These are phyloP conservation scores for Umbelopsis sp. DNA, from an alignment of 192 early-diverging fungal species.

Conservation along the genomic window DNA sequence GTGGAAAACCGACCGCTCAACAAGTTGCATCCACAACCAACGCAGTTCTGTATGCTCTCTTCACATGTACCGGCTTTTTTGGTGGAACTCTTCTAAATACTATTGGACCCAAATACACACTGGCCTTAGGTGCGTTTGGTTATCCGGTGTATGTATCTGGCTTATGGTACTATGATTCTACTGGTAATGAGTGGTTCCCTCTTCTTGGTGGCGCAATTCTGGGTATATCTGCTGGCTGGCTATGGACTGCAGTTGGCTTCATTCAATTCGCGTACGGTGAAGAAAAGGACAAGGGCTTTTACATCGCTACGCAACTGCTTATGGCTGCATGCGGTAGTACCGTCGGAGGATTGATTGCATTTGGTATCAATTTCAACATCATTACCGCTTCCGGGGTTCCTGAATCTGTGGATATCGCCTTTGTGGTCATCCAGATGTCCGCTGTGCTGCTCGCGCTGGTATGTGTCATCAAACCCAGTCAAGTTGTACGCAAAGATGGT, in stretches of 20 bases:
- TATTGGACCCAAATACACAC: slow-evolving; percentile 1
- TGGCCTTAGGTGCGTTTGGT: slow-evolving; percentile 9
- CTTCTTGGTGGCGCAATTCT: slow-evolving; percentile 5
- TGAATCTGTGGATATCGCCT: slow-evolving; percentile 3
- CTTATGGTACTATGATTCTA: slow-evolving; percentile 2
- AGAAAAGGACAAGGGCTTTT: slow-evolving; percentile 7
- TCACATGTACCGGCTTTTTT: slow-evolving; percentile 4
- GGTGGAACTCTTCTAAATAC: slow-evolving; percentile 7
- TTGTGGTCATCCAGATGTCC: background rate
- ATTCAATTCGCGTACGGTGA: slow-evolving; percentile 14
- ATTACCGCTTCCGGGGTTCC: slow-evolving; percentile 5
- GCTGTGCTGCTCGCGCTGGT: slow-evolving; percentile 10
- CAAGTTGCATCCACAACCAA: slow-evolving; percentile 17
- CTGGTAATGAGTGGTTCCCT: background rate
- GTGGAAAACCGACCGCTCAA: slow-evolving; percentile 5
- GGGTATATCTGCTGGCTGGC: slow-evolving; percentile 8
- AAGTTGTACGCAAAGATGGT: background rate
- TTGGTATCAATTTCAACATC: slow-evolving; percentile 11
- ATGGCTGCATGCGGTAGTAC: slow-evolving; percentile 1
- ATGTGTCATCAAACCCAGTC: background rate
- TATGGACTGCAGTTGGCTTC: slow-evolving; percentile 1
- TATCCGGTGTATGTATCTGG: slow-evolving; percentile 11
- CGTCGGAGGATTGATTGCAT: slow-evolving; percentile 9
- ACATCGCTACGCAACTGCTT: slow-evolving; percentile 5
- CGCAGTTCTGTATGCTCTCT: slow-evolving; percentile 3